Conservation (phyloP, 768 basidiomycete genomes). For the Udeniomyces megalosporus region DNA sequence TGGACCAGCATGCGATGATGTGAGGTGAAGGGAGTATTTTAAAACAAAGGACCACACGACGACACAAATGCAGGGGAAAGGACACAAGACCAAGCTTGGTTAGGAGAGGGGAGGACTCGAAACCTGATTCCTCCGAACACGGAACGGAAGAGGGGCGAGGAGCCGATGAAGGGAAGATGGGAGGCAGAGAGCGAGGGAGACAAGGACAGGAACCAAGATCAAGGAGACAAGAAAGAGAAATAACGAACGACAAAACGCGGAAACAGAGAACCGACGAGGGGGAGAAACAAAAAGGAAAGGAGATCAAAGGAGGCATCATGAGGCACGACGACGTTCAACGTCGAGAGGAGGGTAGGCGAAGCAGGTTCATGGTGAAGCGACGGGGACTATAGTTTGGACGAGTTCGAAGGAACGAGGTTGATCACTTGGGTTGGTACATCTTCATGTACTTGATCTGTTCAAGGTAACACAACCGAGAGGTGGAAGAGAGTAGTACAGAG, state of each 20-base stretch:
- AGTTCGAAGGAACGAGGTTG: background rate
- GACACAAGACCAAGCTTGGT: no score
- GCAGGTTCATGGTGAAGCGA: background rate
- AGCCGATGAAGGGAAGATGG: background rate
- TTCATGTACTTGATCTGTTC: slow-evolving; percentile 67
- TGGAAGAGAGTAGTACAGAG: background rate
- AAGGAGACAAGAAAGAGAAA: background rate
- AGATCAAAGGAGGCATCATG: background rate
- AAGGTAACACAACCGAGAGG: slow-evolving; percentile 34
- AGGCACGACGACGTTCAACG: background rate
- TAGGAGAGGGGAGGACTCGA: no score
- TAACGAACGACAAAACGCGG: background rate
- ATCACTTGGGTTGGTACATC: slow-evolving; percentile 41
- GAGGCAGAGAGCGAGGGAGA: background rate
- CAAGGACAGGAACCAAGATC: background rate
- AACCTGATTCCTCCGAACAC: background rate
- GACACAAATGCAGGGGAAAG: no score
- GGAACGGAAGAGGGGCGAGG: background rate
- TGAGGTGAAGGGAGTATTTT: no score
- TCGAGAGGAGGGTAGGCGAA: background rate
- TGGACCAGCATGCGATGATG: no score
- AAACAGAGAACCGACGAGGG: background rate
- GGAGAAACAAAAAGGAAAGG: background rate
- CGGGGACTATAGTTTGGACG: background rate
- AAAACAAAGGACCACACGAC: no score